Evolutionary conservation across 2,329 filamentous ascomycete species (phyloP).

Genomic region (Fusarium sp.): DNA sequence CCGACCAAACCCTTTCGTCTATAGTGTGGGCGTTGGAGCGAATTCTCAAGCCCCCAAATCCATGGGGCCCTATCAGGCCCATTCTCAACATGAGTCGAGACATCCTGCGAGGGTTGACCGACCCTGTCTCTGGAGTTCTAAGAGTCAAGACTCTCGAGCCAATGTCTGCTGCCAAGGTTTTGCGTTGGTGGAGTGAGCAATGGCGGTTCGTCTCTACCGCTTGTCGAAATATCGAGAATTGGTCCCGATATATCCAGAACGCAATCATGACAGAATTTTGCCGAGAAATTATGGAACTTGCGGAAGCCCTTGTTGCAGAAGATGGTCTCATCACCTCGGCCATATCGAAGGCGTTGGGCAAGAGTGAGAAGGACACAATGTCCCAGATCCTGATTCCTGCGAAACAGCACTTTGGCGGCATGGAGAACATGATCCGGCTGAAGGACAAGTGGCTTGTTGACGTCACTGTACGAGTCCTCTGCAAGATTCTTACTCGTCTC

Average conservation of each 20-base stretch:
- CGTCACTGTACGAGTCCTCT: slow-evolving; percentile 85
- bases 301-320: slow-evolving; percentile 86
- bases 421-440: slow-evolving; percentile 91
- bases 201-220: slow-evolving; percentile 88
- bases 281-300: slow-evolving; percentile 94
- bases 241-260: slow-evolving; percentile 85
- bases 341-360: slow-evolving; percentile 58
- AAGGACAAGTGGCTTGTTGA: slow-evolving; percentile 89
- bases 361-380: slow-evolving; percentile 59
- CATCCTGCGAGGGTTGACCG: slow-evolving; percentile 70
- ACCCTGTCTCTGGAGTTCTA: slow-evolving; percentile 70
- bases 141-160: slow-evolving; percentile 70
- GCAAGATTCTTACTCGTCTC: slow-evolving; percentile 87
- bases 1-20: slow-evolving; percentile 59
- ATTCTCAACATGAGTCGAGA: slow-evolving; percentile 72
- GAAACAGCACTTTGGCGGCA: slow-evolving; percentile 71
- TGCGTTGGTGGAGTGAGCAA: slow-evolving; percentile 86
- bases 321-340: slow-evolving; percentile 87
- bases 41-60: slow-evolving; percentile 54
- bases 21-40: slow-evolving; percentile 62
- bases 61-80: slow-evolving; percentile 72
- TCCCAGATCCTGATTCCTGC: slow-evolving; percentile 57
- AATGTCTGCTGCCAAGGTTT: slow-evolving; percentile 76
- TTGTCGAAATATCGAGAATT: slow-evolving; percentile 86
- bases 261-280: slow-evolving; percentile 91